Evolutionary conservation across 495 filamentous ascomycete genomes (phyloP), one percentile per base, ranked within the genome.

Genomic region (Aspergillus asperescens): DNA sequence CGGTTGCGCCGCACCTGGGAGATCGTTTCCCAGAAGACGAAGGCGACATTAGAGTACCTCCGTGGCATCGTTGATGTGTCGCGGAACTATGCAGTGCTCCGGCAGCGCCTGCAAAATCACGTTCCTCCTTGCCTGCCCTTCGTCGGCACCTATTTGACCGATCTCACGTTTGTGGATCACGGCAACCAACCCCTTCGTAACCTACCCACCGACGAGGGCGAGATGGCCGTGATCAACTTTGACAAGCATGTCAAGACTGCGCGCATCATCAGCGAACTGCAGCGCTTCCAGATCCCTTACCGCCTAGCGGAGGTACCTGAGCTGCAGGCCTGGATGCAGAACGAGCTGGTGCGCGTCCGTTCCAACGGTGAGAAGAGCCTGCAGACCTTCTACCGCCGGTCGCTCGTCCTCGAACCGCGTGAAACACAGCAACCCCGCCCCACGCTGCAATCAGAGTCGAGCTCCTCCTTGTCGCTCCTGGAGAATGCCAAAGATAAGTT

Each of bases 1-100:
- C 88, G 94, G n/a, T 75, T 99, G 18, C 89, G 87, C 70, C 84
- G 84, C 55, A 97, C 94, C 0, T 99, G 94, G 94, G 94, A 97
- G 44, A 66, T 84, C 12, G 85, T 99, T 7, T 92, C 88, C 2
- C 78, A 78, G 32, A 96, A 89, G 74, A 90, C 89, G 40, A 93
- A 90, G 62, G 79, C 82, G 15, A 82, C 82, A 35, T 76, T 97
- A 29, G 87, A 88, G 53, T 72, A 81, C 10, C 76, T 99, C 15
- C 86, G 90, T 60, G 77, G 75, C 13, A 84, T 96, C 48, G 87
- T 96, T 24, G 90, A 96, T 63, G 81, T 90, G 10, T 84, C 88
- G 28, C 87, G 88, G 48, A 99, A 99, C 70, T 90, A 95, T 64
- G 86, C 87, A 34, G 83, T 87, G n/a, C 84, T 99, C 24, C 88